Base-by-base conservation (phyloP, 805 yeast genomes). In the Yarrowia deformans region DNA sequence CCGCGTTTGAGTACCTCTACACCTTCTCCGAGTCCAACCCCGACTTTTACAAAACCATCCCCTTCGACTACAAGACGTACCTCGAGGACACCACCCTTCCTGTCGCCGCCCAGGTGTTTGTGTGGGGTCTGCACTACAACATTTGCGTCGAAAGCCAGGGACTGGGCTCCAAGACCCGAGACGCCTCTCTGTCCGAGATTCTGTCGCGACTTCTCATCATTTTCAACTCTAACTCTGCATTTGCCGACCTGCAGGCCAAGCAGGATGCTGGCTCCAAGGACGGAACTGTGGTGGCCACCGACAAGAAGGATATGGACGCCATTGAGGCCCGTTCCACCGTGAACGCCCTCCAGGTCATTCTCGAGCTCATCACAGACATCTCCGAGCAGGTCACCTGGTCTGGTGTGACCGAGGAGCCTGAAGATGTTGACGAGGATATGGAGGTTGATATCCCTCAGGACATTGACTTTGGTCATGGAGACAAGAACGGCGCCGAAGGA, bases 351-450 rank as follows among this genome's bases (percentile, higher is more conserved):
- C 97, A 91, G 73, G 82, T 89, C 0, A 82, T 90, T 0, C 78
- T 93, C 29, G 98, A 94, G 76, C 77, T 94, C 40, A 81, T 91
- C 32, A 87, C 97, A 0, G 90, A 93, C 0, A 81, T 88, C 8
- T 84, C 90, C 73, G 97, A 93, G 76, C 78, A 81, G 37, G 73
- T 82, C 9, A 85, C 85, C 39, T 63, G 68, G 68, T 37, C 68
- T n/a, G 68, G 68, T 4, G 69, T 68, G 39, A 34, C 54, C 6
- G 70, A 61, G 14, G 71, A 67, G 34, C 54, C 58, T 4, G 73
- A 67, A 18, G 69, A 46, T 23, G 75, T 56, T 3, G 69, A 60
- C 54, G 72, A 66, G 13, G 75, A 72, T 9, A 61, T 50, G 39
- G 71, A 68, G 35, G 63, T 34, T n/a, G 70, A 49, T 13, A 66